phyloP scores from a whole-genome alignment of 1,139 yeast species.

The Kluyveromyces sp. region DNA sequence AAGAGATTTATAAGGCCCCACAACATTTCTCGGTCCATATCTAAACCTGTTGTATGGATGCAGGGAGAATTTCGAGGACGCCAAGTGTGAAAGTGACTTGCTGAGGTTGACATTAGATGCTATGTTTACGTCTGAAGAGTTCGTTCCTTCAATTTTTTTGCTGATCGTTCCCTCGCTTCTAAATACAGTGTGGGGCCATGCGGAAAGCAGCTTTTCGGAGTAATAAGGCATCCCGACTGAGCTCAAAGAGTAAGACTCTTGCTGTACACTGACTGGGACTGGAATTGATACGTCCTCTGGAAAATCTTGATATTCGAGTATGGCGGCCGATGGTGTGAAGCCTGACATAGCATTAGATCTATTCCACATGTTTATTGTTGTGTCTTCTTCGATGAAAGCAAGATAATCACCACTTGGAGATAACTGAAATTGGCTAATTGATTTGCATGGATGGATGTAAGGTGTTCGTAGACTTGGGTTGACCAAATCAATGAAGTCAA shows the following conservation, averaged over 20 bases:
- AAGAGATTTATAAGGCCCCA: slow-evolving; percentile 46
- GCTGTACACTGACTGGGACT: slow-evolving; percentile 37
- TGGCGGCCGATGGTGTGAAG: slow-evolving; percentile 34
- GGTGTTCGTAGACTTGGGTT: slow-evolving; percentile 63
- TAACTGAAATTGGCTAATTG: slow-evolving; percentile 53
- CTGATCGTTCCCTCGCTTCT: slow-evolving; percentile 49
- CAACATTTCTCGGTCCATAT: slow-evolving; percentile 47
- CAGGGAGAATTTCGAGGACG: slow-evolving; percentile 12
- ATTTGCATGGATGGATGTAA: slow-evolving; percentile 49
- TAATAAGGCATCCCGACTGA: slow-evolving; percentile 84
- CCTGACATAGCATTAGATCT: slow-evolving; percentile 22
- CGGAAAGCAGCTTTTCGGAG: slow-evolving; percentile 67
- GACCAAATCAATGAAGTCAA: slow-evolving; percentile 77
- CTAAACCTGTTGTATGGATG: slow-evolving; percentile 46
- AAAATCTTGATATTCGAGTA: slow-evolving; percentile 34
- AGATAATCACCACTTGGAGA: slow-evolving; percentile 79
- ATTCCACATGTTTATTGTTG: slow-evolving; percentile 68
- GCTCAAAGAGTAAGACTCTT: slow-evolving; percentile 53
- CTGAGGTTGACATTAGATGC: slow-evolving; percentile 1
- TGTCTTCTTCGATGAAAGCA: slow-evolving; percentile 59
- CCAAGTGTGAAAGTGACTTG: background rate
- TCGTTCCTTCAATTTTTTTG: slow-evolving; percentile 22
- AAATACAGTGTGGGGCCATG: slow-evolving; percentile 64
- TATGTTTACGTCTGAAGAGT: slow-evolving; percentile 20
- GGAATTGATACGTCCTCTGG: slow-evolving; percentile 29